A percentile compares a stretch with the other conserved stretches of the same genome.
Conservation (phyloP, 2,329 filamentous ascomycete genomes). For the Pestalotiopsis fici region DNA sequence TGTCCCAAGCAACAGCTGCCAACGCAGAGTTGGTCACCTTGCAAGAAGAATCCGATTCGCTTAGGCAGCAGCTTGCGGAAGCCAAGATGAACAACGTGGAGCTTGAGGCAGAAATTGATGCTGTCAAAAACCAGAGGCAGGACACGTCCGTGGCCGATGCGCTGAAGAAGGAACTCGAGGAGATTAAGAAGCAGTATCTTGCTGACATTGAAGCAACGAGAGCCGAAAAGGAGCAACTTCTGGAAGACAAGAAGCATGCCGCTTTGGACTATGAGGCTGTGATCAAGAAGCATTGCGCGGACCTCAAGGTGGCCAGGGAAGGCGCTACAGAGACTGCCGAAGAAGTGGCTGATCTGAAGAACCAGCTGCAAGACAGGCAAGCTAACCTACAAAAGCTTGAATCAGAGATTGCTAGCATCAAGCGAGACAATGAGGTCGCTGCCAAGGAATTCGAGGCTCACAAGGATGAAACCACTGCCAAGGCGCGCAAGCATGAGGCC, state of each 20-base stretch:
- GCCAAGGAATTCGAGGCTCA: constrained; percentile 56
- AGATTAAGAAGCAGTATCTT: constrained; percentile 47
- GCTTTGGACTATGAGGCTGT: constrained; percentile 27
- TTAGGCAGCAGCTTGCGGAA: constrained; percentile 55
- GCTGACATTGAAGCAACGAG: constrained; percentile 40
- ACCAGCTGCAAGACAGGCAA: constrained; percentile 29
- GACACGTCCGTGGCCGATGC: constrained; percentile 57
- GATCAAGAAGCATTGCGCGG: constrained; percentile 8
- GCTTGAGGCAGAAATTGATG: constrained; percentile 62
- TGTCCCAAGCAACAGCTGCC: constrained; percentile 33
- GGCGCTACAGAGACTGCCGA: constrained; percentile 27
- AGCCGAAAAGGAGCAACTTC: constrained; percentile 33
- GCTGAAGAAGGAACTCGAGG: constrained; percentile 50
- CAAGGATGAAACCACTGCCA: constrained; percentile 50
- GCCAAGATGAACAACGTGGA: constrained; percentile 63
- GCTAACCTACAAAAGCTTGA: constrained; percentile 31
- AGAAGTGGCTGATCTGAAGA: constrained; percentile 25
- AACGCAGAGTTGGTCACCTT: constrained; percentile 42
- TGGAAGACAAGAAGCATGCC: constrained; percentile 16
- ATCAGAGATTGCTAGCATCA: constrained; percentile 43
- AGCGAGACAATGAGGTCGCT: constrained; percentile 36
- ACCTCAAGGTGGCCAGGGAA: constrained; percentile 35
- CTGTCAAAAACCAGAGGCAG: constrained; percentile 54
- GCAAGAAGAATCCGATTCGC: constrained; percentile 47
- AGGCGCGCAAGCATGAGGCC: constrained; percentile 55